Evolutionary conservation across 148 eudicot genomes (phyloP).

Genomic region (Heliosperma pusillum): DNA sequence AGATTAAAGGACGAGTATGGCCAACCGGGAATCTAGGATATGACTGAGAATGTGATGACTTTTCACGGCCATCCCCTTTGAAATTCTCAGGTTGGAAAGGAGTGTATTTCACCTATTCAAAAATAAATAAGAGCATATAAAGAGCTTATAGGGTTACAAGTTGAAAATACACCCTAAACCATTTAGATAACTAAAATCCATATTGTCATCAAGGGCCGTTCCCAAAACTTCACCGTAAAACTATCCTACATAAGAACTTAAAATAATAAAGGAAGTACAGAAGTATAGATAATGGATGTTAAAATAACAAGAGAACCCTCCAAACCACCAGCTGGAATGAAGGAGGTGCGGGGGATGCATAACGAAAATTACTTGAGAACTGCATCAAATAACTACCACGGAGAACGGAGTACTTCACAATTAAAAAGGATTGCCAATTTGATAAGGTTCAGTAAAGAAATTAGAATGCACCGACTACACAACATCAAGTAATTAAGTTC

Average conservation of each 20-base stretch:
- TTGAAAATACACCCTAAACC: neutral
- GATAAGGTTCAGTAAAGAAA: neutral
- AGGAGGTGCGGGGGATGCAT: too few relatives aligned
- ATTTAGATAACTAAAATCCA: neutral
- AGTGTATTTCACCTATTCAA: constrained; percentile 29
- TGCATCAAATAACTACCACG: too few relatives aligned
- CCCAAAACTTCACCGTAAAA: neutral
- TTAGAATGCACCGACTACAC: neutral
- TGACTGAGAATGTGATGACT: constrained; percentile 54
- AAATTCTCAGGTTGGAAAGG: constrained; percentile 20
- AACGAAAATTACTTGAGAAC: too few relatives aligned
- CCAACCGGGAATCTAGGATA: constrained; percentile 47
- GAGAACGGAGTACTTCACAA: too few relatives aligned
- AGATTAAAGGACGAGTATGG: constrained; percentile 32
- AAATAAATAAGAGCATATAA: neutral
- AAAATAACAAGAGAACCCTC: too few relatives aligned
- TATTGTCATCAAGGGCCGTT: neutral
- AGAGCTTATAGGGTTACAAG: neutral
- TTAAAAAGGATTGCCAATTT: too few relatives aligned
- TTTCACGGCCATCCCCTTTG: constrained; percentile 16
- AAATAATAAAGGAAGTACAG: too few relatives aligned
- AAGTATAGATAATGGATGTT: neutral
- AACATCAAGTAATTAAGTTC: neutral
- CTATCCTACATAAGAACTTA: neutral
- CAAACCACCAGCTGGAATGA: neutral